Percentiles rank a stretch among this genome's conserved stretches.
Conservation (phyloP, 1,139 yeast genomes). For the Candida sanyaensis region DNA sequence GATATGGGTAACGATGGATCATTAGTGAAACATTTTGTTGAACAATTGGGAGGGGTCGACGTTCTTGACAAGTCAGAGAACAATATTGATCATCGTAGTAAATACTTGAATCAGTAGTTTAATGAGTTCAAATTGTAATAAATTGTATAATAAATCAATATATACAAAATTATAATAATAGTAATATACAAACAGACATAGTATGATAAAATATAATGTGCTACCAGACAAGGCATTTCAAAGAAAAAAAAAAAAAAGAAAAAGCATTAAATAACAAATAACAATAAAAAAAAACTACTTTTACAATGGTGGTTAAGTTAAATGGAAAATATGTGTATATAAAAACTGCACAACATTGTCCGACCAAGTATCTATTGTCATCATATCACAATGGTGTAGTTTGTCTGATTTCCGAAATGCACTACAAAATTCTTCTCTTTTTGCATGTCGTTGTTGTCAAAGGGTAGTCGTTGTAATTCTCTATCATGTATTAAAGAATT, state of each 20-base stretch:
- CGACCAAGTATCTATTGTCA: background rate
- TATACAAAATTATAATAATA: constrained; percentile 1
- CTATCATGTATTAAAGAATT: background rate
- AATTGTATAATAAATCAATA: constrained; percentile 1
- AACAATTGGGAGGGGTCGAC: constrained; percentile 37
- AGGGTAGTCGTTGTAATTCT: too few species aligned
- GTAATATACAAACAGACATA: background rate
- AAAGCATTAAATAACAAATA: background rate
- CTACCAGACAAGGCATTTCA: background rate
- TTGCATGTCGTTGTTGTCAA: background rate
- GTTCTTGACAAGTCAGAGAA: constrained; percentile 19
- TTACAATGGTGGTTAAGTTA: too few species aligned
- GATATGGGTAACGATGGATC: constrained; percentile 47
- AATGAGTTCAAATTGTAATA: background rate
- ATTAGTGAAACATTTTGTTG: constrained; percentile 43
- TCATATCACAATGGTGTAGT: background rate
- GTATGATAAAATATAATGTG: background rate
- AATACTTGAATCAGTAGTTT: background rate
- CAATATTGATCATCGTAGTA: constrained; percentile 5
- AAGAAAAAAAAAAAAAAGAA: background rate
- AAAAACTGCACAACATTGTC: background rate
- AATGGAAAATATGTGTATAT: too few species aligned
- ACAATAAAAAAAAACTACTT: background rate
- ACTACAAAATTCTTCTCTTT: background rate
- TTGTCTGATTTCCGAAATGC: background rate